A percentile compares a stretch with the other conserved stretches of the same genome.
Conservation (phyloP, 2,329 filamentous ascomycete species). For the Daldinia sp. region DNA sequence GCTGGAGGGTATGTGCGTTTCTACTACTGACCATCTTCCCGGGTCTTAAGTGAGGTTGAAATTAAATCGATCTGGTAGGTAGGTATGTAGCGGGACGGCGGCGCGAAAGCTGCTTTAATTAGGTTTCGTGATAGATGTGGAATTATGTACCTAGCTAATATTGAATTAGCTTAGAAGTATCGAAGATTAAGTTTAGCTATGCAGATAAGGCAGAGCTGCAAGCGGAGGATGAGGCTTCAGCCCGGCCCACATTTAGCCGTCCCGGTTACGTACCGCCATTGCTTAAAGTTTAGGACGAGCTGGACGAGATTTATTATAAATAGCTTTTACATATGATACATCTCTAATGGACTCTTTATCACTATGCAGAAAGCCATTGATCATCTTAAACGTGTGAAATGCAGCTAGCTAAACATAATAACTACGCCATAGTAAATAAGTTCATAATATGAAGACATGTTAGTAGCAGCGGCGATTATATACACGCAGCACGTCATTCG, state of each 20-base stretch:
- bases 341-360: neutral
- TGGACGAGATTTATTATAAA: neutral
- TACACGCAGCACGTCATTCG: neutral
- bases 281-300: neutral
- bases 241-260: constrained; percentile 20
- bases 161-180: constrained; percentile 5
- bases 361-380: neutral
- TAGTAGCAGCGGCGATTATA: neutral
- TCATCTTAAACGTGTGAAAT: neutral
- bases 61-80: neutral
- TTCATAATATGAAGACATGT: neutral
- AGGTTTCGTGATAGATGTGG: neutral
- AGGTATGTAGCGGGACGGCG: neutral
- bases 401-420: neutral
- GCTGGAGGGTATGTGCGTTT: neutral
- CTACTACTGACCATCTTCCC: constrained; percentile 28
- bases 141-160: neutral
- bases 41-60: neutral
- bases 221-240: constrained; percentile 10
- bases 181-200: constrained; percentile 6
- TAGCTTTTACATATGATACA: too few relatives aligned
- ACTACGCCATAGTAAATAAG: neutral
- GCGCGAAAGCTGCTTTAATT: neutral
- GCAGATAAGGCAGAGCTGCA: constrained; percentile 7
- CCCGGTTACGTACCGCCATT: constrained; percentile 19